Evolutionary conservation across 2,329 filamentous ascomycete species (phyloP), one percentile per base, ranked within the genome.

Genomic region (Diplocarpon rosae): DNA sequence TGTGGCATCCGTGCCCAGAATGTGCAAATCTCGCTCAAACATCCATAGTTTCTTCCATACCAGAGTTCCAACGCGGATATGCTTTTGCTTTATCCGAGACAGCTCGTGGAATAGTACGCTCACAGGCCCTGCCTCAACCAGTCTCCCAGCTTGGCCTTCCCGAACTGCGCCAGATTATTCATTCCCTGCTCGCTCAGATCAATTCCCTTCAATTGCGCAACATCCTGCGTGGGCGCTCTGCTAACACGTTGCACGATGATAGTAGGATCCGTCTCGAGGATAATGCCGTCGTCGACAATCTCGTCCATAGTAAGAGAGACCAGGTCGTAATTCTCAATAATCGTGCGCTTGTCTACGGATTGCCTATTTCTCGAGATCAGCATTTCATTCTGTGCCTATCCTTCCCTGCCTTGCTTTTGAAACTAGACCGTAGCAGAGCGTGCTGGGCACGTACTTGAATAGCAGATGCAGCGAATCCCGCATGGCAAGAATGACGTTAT

Each of bases 311-410:
- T 86, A 43, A 98, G 78, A 12, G 88, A 85, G 51, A 95, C 85
- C 16, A 96, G 76, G 66, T 96, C 92, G 72, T 96, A 98, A 75
- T 96, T 96, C 69, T 98, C 92, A 61, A 96, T 83, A 55, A 96
- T 88, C 46, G 92, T 96, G 55, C 92, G 83, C 75, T 95, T 95
- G 71, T 98, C 92, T 40, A 93, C 89, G 29, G 87, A 87, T 75
- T 93, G 90, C 67, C 87, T 95, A 55, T 34, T 37, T 11, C 30
- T 5, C 7, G 3, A 4, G 15, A 28, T 46, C 17, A 43, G 45
- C 9, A n/a, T 11, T 37, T 24, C 20, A 24, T 4, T 24, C 20
- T 24, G 20, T 24, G 20, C 20, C 20, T 24, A 24, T 3, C 20
- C 7, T 24, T 24, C 7, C 7, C 3, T 24, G 20, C 20, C 20